Conservation (phyloP, 805 yeast species). For the Soucietia sequanensis region DNA sequence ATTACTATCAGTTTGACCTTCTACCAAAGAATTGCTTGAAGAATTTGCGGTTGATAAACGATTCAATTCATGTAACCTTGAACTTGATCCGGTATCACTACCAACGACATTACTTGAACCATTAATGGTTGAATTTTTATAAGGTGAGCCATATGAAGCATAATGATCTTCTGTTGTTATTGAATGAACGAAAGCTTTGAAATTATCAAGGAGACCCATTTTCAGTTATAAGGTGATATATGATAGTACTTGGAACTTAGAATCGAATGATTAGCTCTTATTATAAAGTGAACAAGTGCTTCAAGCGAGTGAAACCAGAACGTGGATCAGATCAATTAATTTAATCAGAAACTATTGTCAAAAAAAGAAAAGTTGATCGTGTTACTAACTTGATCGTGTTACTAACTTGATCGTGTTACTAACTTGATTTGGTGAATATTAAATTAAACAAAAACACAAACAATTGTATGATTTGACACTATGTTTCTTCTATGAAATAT, state of each 20-base stretch:
- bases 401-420: too few relatives aligned
- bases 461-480: too few relatives aligned
- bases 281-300: neutral
- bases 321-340: too few relatives aligned
- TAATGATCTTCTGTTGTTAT: constrained; percentile 60
- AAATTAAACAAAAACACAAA: too few relatives aligned
- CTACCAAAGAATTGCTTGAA: constrained; percentile 28
- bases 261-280: neutral
- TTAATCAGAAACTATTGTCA: too few relatives aligned
- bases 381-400: too few relatives aligned
- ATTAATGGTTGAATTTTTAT: constrained; percentile 20
- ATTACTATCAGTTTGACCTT: constrained; percentile 9
- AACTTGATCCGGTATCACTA: constrained; percentile 21
- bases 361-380: too few relatives aligned
- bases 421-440: too few relatives aligned
- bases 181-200: constrained; percentile 45
- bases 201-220: constrained; percentile 39
- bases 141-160: constrained; percentile 49
- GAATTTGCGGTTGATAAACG: constrained; percentile 20
- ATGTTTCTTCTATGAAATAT: too few relatives aligned
- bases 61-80: constrained; percentile 38
- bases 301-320: too few relatives aligned
- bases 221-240: too few relatives aligned
- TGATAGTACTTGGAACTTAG: too few relatives aligned
- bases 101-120: constrained; percentile 10